Base-by-base conservation (phyloP, 2,329 filamentous ascomycete genomes). In the Penicillium occitanis region DNA sequence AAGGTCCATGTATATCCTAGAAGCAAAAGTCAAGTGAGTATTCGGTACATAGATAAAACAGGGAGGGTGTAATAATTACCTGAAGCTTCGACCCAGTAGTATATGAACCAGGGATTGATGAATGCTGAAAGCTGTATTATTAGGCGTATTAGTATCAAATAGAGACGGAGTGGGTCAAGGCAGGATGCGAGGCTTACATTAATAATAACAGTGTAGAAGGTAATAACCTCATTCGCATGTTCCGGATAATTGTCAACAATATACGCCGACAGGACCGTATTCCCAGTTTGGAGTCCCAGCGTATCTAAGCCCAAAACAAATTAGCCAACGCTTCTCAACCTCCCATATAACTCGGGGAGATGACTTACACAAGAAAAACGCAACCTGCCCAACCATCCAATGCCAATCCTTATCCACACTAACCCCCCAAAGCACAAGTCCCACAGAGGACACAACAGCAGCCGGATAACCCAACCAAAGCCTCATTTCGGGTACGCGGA, bases 361-460 rank as follows among this genome's bases (percentile, higher is more conserved):
- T 1, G 11, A 75, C 80, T 75, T 75, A 84, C 82, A 85, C 1
- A 87, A 71, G 67, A 85, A 84, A 67, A 87, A 83, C 0, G 83
- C 84, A 3, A 86, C 74, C 67, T 87, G 84, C 1, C 84, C 85
- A 0, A 86, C 81, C 42, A 86, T 84, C 84, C 84, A 87, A 72
- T 87, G 85, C 70, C 83, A 86, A 0, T 71, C 71, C 48, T 76
- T 78, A 66, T 86, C 84, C 14, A 87, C 76, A 61, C 82, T 85
- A 50, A 87, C 71, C 0, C 85, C 85, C 85, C 85, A 87, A 58
- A 87, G 55, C 37, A 86, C 77, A 40, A 85, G 72, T 0, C 85
- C 85, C 6, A 85, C 71, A 73, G 65, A 1, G 53, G n/a, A 13
- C 11, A 85, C 66, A 4, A 83, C 8, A 2, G 81, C 78, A 13